Base-by-base conservation (phyloP, 75 land plant species). In the Picea glauca region DNA sequence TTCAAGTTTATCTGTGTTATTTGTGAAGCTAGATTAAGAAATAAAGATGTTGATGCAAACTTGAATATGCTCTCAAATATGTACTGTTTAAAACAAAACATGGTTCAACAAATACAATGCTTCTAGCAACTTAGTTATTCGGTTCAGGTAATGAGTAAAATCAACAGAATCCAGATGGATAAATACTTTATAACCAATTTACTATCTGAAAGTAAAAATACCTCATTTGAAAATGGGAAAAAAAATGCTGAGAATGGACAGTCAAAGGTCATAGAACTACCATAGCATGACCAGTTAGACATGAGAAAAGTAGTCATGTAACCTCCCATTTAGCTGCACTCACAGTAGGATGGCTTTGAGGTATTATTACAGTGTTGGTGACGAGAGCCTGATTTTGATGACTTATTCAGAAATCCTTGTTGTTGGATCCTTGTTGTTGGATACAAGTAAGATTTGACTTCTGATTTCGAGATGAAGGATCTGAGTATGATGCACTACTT, bases 321-420 rank as follows among this genome's bases (percentile, higher is more conserved):
- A 61, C 63, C 8, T n/a, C 21, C 63, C 63, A 61, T 61, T n/a
- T 61, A 61, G 63, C 63, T 61, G 63, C 63, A 61, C 63, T 50
- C 56, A 9, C 7, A 61, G n/a, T 23, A 20, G 20, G 63, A 21
- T 21, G 8, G 23, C 2, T 61, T 61, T 61, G 23, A 18, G 6
- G 23, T 61, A 26, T 26, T 26, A 26, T 26, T 26, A 26, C 26
- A 26, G 26, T 26, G 26, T 26, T 26, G 26, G 26, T 26, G 26
- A 26, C 26, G 26, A 26, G 26, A 26, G 26, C 26, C 26, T 26
- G 26, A 26, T 26, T 26, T 26, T 26, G 26, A 26, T 26, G 26
- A 26, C 26, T 26, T 26, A 26, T 26, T 26, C 26, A 26, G 26
- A 26, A 26, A 26, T 26, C 26, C 26, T 26, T 26, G 26, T 26